Base-by-base conservation (phyloP, 2,329 filamentous ascomycete genomes). In the Neurospora sp. region DNA sequence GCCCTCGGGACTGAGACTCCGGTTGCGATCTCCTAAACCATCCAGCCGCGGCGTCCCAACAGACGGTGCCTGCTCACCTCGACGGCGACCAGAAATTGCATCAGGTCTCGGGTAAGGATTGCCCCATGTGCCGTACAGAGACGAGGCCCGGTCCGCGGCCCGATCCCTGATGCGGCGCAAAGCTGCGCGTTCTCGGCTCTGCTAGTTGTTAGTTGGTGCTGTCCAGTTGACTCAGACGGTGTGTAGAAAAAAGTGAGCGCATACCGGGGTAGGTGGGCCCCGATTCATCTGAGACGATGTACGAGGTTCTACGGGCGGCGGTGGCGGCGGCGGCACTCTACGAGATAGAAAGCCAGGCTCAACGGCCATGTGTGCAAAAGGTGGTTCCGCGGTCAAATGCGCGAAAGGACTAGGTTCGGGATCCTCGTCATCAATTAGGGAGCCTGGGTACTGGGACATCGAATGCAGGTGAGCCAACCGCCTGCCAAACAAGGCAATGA, bases 1-100 rank as follows among this genome's bases (percentile, higher is more conserved):
- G 46, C 82, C 84, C 69, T 91, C 90, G 0, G 91, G 90, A 77
- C 90, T 93, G n/a, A 92, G 81, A 78, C 93, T 97, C 74, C 93
- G 88, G 72, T 92, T 88, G 70, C 93, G 91, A 79, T 97, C 93
- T 43, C 93, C 93, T 17, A 97, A 85, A 4, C 93, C 93, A 79
- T 96, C 90, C 1, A 91, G 23, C 11, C 66, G 67, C 38, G 67
- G 66, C 15, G 72, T n/a, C 52, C 70, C 71, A 37, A 73, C 66
- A 28, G 39, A 52, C 41, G 68, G 33, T 11, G 66, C 37, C 65
- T 66, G 67, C 28, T 66, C 68, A 66, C 67, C 67, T 57, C 69
- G 70, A 17, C 67, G 67, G 52, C 36, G 38, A n/a, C 33, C 37
- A 17, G 69, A 41, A 17, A 36, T 40, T 62, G 38, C 28, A n/a